A percentile compares a stretch with the other conserved stretches of the same genome.
Evolutionary conservation across 768 basidiomycete genomes (phyloP).

Genomic region (Leccinum sublutescens): DNA sequence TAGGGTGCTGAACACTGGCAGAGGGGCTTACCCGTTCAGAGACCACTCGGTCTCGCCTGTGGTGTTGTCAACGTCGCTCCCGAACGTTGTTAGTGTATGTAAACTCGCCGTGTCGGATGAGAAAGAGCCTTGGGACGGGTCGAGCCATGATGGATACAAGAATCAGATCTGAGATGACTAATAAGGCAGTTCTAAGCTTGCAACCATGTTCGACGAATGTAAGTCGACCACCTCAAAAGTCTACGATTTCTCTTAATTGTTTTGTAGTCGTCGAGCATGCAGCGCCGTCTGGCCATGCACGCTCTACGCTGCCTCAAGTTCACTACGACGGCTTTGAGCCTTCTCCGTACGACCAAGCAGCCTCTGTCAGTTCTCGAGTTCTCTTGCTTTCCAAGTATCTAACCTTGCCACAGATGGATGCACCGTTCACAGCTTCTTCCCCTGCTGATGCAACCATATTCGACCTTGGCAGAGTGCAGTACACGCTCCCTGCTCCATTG

Average conservation of each 20-base stretch:
- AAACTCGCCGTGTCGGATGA: slow-evolving; percentile 71
- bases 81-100: neutral
- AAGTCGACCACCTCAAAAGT: slow-evolving; percentile 24
- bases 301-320: slow-evolving; percentile 52
- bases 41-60: slow-evolving; percentile 95
- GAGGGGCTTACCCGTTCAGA: slow-evolving; percentile 61
- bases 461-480: slow-evolving; percentile 87
- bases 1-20: neutral
- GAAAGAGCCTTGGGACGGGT: slow-evolving; percentile 71
- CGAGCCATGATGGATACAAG: slow-evolving; percentile 31
- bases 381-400: slow-evolving; percentile 2
- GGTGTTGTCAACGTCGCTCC: slow-evolving; percentile 1
- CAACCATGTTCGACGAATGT: slow-evolving; percentile 68
- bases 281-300: slow-evolving; percentile 41
- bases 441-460: slow-evolving; percentile 59
- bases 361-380: slow-evolving; percentile 11
- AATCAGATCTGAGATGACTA: neutral
- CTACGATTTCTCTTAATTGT: neutral
- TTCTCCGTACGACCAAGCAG: slow-evolving; percentile 50
- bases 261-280: slow-evolving; percentile 84
- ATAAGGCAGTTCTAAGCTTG: slow-evolving; percentile 1
- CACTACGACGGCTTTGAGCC: slow-evolving; percentile 91
- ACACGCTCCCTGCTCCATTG: slow-evolving; percentile 81
- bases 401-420: slow-evolving; percentile 29
- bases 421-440: slow-evolving; percentile 26